Conservation (phyloP, 371 early-diverging fungal genomes). For the Rhizopus delemar region DNA sequence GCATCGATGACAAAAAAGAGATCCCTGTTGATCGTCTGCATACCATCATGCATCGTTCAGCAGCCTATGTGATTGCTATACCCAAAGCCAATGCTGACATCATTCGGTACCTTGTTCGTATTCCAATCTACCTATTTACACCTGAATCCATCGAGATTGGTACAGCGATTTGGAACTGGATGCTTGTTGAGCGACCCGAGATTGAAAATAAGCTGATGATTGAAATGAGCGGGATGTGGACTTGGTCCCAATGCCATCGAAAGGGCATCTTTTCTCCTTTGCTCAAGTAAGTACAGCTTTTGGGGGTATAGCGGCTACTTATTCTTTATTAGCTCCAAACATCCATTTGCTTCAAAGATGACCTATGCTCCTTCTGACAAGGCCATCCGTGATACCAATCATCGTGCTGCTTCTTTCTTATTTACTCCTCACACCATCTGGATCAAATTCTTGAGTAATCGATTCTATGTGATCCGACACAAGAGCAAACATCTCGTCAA, state of each 20-base stretch:
- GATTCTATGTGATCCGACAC: slow-evolving; percentile 82
- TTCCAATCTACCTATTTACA: slow-evolving; percentile 81
- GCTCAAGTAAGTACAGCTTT: slow-evolving; percentile 34
- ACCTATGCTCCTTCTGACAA: slow-evolving; percentile 89
- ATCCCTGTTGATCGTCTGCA: slow-evolving; percentile 53
- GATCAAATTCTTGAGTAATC: slow-evolving; percentile 82
- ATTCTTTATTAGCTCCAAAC: slow-evolving; percentile 38
- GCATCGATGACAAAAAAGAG: slow-evolving; percentile 42
- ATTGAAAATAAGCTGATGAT: slow-evolving; percentile 81
- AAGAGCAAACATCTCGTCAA: slow-evolving; percentile 74
- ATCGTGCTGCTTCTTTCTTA: slow-evolving; percentile 61
- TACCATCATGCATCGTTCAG: slow-evolving; percentile 39
- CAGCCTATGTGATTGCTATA: slow-evolving; percentile 24
- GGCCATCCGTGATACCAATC: slow-evolving; percentile 65
- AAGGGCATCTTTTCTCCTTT: slow-evolving; percentile 76
- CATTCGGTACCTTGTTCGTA: slow-evolving; percentile 80
- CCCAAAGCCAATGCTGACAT: slow-evolving; percentile 68
- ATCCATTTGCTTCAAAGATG: slow-evolving; percentile 92
- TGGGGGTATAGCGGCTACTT: neutral
- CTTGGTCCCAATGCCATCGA: slow-evolving; percentile 71
- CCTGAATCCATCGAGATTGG: slow-evolving; percentile 78
- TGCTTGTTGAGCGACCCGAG: slow-evolving; percentile 77
- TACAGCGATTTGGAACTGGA: slow-evolving; percentile 85
- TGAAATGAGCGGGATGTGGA: slow-evolving; percentile 84
- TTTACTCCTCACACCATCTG: slow-evolving; percentile 80